A percentile compares a stretch with the other conserved stretches of the same genome.
These are phyloP conservation scores for Hypoxylon sp. DNA, from an alignment of 2,329 filamentous ascomycete genomes.

Conservation along the genomic window DNA sequence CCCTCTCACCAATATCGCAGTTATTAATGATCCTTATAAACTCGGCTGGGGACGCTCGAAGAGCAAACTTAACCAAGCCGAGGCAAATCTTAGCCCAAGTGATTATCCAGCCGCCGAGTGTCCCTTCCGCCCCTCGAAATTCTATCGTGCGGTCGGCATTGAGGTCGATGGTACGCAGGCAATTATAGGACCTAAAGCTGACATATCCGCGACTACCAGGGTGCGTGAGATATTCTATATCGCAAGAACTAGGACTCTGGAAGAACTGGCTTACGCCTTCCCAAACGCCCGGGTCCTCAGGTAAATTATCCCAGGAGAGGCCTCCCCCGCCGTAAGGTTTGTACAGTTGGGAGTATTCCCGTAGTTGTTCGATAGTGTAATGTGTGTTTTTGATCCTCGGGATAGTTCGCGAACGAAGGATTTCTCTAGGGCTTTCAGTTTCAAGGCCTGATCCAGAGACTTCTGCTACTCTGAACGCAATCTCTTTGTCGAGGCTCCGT, in stretches of 20 bases:
- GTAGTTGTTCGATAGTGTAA: constrained; percentile 16
- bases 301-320: not conserved
- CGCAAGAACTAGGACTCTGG: constrained; percentile 20
- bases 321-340: not conserved
- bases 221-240: constrained; percentile 20
- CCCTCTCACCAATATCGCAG: constrained; percentile 59
- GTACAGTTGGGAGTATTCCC: not conserved
- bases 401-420: constrained; percentile 4
- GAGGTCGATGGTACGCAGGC: not conserved
- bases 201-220: not conserved
- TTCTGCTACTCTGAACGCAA: not conserved
- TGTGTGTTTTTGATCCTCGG: constrained; percentile 11
- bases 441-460: not conserved
- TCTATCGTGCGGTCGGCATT: constrained; percentile 43
- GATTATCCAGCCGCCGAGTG: constrained; percentile 38
- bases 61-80: constrained; percentile 46
- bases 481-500: not conserved
- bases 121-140: constrained; percentile 42
- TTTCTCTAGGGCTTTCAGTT: not conserved
- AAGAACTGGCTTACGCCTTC: constrained; percentile 30
- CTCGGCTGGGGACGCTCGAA: constrained; percentile 28
- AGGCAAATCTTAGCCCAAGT: constrained; percentile 48
- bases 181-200: constrained; percentile 21
- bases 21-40: constrained; percentile 43
- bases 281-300: constrained; percentile 31